Evolutionary conservation across 2,329 filamentous ascomycete genomes (phyloP).

Genomic region (Alternaria sp.): DNA sequence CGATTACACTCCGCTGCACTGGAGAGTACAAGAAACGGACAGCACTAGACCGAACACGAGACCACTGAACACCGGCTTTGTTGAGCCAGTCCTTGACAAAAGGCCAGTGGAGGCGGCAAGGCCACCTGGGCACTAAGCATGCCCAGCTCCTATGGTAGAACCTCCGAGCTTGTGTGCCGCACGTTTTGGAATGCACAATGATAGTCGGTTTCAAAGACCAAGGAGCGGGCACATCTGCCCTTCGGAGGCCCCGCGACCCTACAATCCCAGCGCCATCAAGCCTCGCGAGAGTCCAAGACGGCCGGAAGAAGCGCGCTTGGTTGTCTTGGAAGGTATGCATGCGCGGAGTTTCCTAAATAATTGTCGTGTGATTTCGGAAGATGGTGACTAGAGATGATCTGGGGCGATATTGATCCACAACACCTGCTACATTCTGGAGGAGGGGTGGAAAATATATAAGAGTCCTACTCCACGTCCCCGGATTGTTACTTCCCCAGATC

Average conservation of each 20-base stretch:
- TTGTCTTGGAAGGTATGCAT: constrained; percentile 35
- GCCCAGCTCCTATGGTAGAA: constrained; percentile 28
- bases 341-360: constrained; percentile 19
- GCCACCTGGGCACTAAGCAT: constrained; percentile 13
- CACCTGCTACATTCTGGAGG: not conserved
- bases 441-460: constrained; percentile 28
- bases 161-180: constrained; percentile 19
- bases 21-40: constrained; percentile 2
- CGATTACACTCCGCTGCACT: constrained; percentile 3
- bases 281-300: constrained; percentile 32
- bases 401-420: constrained; percentile 4
- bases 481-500: constrained; percentile 38
- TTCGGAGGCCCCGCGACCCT: constrained; percentile 24
- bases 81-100: constrained; percentile 4
- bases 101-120: constrained; percentile 8
- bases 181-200: constrained; percentile 9
- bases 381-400: constrained; percentile 12
- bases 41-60: constrained; percentile 14
- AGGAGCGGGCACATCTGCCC: constrained; percentile 17
- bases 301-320: constrained; percentile 33
- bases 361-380: constrained; percentile 29
- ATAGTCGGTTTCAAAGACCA: constrained; percentile 15
- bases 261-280: constrained; percentile 16
- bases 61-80: constrained; percentile 11
- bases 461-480: constrained; percentile 28